Evolutionary conservation across 192 early-diverging fungal genomes (phyloP).

Genomic region (Chytriomyces sp.): DNA sequence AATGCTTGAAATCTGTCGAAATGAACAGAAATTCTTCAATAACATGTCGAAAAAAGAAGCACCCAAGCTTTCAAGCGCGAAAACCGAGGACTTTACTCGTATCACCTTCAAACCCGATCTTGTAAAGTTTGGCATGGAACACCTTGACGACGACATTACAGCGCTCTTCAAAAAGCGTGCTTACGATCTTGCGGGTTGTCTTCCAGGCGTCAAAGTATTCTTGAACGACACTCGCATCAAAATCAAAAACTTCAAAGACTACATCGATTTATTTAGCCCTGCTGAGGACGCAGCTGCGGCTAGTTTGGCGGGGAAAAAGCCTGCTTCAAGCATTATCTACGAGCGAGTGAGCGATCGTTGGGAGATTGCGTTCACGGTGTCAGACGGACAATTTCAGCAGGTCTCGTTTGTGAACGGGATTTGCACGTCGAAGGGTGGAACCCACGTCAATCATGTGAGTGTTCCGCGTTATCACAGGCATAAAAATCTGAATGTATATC

Average conservation of each 20-base stretch:
- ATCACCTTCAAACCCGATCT: constrained; percentile 97
- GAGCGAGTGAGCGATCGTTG: constrained; percentile 81
- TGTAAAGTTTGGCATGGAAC: constrained; percentile 84
- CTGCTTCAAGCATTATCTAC: constrained; percentile 57
- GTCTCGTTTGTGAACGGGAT: constrained; percentile 97
- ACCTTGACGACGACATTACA: constrained; percentile 84
- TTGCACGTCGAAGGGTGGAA: constrained; percentile 92
- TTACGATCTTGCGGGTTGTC: constrained; percentile 90
- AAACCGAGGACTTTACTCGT: constrained; percentile 80
- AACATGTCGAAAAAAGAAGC: constrained; percentile 85
- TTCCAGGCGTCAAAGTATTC: constrained; percentile 82
- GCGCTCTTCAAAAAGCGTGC: constrained; percentile 89
- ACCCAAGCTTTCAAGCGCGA: constrained; percentile 74
- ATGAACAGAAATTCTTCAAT: constrained; percentile 62
- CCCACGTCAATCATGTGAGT: constrained; percentile 80
- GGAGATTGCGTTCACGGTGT: constrained; percentile 92
- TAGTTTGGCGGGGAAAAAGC: constrained; percentile 33
- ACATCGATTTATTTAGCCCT: constrained; percentile 78
- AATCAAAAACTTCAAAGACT: constrained; percentile 89
- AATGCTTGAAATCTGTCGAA: not conserved
- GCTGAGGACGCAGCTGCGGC: not conserved
- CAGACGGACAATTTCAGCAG: constrained; percentile 95
- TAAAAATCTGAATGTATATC: constrained; percentile 53
- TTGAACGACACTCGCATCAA: constrained; percentile 83
- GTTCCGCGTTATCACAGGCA: constrained; percentile 74